phyloP scores from a whole-genome alignment of 2,329 filamentous ascomycete genomes.

The Lachnellula cervina region DNA sequence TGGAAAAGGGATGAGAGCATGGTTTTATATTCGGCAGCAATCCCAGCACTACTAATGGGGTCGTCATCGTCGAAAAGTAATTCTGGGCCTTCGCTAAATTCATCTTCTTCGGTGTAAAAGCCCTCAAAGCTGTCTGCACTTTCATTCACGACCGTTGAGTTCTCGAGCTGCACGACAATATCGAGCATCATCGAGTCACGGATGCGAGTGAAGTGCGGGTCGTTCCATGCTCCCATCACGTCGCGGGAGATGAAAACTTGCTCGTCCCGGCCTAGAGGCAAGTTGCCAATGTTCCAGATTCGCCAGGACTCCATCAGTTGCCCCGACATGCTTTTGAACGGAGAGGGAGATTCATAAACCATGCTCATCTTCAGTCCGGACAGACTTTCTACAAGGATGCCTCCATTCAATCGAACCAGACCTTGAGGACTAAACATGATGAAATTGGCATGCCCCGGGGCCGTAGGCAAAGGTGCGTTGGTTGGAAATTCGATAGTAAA shows the following conservation, averaged over 20 bases:
- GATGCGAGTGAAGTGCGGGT: constrained; percentile 78
- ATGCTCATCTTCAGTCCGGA: constrained; percentile 60
- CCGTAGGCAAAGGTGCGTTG: constrained; percentile 31
- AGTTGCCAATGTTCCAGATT: constrained; percentile 75
- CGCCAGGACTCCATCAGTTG: constrained; percentile 51
- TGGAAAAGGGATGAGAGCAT: constrained; percentile 43
- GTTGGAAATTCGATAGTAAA: constrained; percentile 62
- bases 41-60: constrained; percentile 13
- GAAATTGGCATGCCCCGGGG: constrained; percentile 32
- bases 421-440: constrained; percentile 45
- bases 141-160: constrained; percentile 16
- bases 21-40: constrained; percentile 31
- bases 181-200: constrained; percentile 70
- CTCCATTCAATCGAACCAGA: constrained; percentile 43
- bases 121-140: constrained; percentile 18
- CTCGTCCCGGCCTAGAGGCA: constrained; percentile 81
- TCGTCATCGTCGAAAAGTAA: constrained; percentile 9
- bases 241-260: constrained; percentile 75
- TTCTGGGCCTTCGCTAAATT: constrained; percentile 9
- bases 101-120: constrained; percentile 16
- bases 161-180: constrained; percentile 54
- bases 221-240: constrained; percentile 69
- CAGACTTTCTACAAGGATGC: constrained; percentile 46
- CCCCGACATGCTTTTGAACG: constrained; percentile 29
- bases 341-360: constrained; percentile 53